Percentiles rank a stretch among this genome's conserved stretches.
Conservation (phyloP, 2,329 filamentous ascomycete species). For the Hypoxylon rubiginosum region DNA sequence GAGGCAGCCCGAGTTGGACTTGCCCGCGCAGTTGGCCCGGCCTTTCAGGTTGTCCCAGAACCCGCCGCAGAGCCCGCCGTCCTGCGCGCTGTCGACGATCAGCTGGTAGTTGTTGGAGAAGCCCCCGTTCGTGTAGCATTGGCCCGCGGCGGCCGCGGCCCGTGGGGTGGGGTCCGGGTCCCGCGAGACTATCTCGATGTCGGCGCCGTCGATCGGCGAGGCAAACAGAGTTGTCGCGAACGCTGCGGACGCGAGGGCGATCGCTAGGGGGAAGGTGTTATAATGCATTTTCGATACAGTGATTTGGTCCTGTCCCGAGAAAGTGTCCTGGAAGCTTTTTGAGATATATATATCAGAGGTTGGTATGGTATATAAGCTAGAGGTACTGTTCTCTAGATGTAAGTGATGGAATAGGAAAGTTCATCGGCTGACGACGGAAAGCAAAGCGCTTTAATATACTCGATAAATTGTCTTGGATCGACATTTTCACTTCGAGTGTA, state of each 20-base stretch:
- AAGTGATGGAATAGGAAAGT: background rate
- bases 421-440: background rate
- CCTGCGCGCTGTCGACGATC: background rate
- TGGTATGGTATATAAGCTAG: background rate
- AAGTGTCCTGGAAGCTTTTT: background rate
- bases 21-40: background rate
- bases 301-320: background rate
- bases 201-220: background rate
- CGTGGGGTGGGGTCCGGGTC: background rate
- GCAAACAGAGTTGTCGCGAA: background rate
- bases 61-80: constrained; percentile 3
- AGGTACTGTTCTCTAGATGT: background rate
- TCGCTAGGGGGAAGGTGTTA: background rate
- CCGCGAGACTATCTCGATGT: background rate
- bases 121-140: background rate
- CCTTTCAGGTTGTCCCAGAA: constrained; percentile 6
- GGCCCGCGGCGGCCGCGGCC: background rate
- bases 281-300: background rate
- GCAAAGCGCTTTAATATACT: background rate
- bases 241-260: background rate
- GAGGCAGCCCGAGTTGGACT: background rate
- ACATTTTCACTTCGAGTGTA: background rate
- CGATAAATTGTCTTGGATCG: background rate
- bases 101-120: background rate
- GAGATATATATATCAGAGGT: too few relatives aligned